Percentiles rank a stretch among this genome's conserved stretches.
Conservation (phyloP, 208 protist genomes). For the Crithidia bombi region DNA sequence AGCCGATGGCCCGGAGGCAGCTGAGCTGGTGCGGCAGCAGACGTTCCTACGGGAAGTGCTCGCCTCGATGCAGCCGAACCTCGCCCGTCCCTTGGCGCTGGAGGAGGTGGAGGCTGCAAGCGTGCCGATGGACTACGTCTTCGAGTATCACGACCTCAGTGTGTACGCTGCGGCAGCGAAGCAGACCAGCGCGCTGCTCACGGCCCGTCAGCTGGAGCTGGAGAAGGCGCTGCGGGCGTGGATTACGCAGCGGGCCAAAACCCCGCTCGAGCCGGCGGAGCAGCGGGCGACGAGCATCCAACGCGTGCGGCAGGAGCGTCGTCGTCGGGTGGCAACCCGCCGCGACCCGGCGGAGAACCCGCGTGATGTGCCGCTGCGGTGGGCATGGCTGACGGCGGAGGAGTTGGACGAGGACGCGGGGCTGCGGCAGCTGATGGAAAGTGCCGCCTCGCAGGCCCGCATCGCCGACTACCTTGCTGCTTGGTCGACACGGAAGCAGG, state of each 20-base stretch:
- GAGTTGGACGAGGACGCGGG: slow-evolving; percentile 55
- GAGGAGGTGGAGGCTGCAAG: slow-evolving; percentile 19
- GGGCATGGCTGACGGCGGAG: slow-evolving; percentile 56
- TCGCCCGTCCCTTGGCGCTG: slow-evolving; percentile 12
- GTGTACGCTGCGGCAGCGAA: slow-evolving; percentile 2
- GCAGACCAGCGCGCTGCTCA: slow-evolving; percentile 20
- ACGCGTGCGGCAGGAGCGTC: slow-evolving; percentile 20
- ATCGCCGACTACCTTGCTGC: slow-evolving; percentile 38
- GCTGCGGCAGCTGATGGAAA: slow-evolving; percentile 42
- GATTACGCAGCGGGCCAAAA: slow-evolving; percentile 17
- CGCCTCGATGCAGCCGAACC: not conserved
- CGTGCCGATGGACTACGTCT: slow-evolving; percentile 26
- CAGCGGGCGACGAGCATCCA: slow-evolving; percentile 31
- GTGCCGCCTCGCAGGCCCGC: slow-evolving; percentile 18
- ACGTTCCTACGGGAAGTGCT: slow-evolving; percentile 16
- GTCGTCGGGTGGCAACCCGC: slow-evolving; percentile 7
- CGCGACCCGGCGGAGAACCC: slow-evolving; percentile 47
- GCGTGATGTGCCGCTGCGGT: slow-evolving; percentile 59
- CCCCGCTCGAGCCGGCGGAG: slow-evolving; percentile 39
- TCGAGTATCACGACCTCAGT: slow-evolving; percentile 22
- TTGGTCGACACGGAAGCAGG: slow-evolving; percentile 64
- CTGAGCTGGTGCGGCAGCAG: slow-evolving; percentile 6
- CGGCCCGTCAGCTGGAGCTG: slow-evolving; percentile 16
- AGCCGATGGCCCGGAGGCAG: slow-evolving; percentile 1
- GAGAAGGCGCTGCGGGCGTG: slow-evolving; percentile 15